Evolutionary conservation across 345 rosid species (phyloP).

Genomic region (Pelargonium nanum): DNA sequence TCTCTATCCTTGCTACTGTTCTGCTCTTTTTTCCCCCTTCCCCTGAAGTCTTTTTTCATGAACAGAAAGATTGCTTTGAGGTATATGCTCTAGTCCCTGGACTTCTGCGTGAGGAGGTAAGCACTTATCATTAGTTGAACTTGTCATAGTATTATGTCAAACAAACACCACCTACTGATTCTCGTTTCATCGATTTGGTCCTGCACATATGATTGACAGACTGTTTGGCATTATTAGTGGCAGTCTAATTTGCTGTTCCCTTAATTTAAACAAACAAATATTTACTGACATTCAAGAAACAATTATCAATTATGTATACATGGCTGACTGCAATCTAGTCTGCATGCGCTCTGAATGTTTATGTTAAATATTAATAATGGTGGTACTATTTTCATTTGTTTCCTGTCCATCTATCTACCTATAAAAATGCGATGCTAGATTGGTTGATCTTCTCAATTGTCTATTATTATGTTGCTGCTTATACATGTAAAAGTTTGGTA

Average conservation of each 20-base stretch:
- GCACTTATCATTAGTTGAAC: not conserved
- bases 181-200: not conserved
- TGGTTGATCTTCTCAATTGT: not conserved
- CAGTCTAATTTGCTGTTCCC: not conserved
- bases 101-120: conserved; percentile 57
- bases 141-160: not conserved
- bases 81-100: conserved; percentile 65
- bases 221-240: no score
- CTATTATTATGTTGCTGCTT: not conserved
- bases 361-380: not conserved
- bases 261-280: not conserved
- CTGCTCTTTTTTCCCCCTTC: not conserved
- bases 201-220: not conserved
- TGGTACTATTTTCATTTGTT: not conserved
- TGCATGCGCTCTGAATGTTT: not conserved
- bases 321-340: not conserved
- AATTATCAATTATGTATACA: not conserved
- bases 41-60: not conserved
- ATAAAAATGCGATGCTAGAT: not conserved
- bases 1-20: not conserved
- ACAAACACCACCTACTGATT: not conserved
- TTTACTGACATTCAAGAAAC: not conserved
- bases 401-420: not conserved
- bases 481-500: not conserved
- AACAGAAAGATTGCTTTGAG: conserved; percentile 57